Percentiles rank a stretch among this genome's conserved stretches.
Evolutionary conservation across 176 grass and related monocot species (phyloP).

Genomic region (Stipa capillata): DNA sequence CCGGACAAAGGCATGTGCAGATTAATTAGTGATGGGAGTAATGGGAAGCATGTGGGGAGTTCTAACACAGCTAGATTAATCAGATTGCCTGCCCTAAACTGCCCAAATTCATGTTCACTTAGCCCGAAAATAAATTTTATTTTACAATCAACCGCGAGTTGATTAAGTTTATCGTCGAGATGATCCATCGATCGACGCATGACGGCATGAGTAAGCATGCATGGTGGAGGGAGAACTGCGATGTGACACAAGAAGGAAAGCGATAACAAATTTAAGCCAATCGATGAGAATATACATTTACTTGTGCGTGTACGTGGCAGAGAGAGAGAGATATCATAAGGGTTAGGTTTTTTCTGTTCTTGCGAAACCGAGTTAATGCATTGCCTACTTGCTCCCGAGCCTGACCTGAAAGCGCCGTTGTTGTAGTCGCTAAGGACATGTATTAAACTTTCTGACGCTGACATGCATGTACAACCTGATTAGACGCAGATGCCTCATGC

Average conservation of each 20-base stretch:
- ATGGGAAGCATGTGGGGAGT: conserved; percentile 15
- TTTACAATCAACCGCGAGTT: not conserved
- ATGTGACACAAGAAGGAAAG: too few relatives aligned
- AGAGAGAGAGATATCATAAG: not conserved
- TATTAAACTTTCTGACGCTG: too few relatives aligned
- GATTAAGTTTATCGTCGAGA: not conserved
- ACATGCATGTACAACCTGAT: too few relatives aligned
- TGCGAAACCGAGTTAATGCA: not conserved
- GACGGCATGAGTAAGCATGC: too few relatives aligned
- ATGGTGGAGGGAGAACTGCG: too few relatives aligned
- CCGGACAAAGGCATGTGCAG: conserved; percentile 31
- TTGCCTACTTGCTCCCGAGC: not conserved
- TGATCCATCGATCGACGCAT: not conserved
- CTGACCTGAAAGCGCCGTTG: not conserved
- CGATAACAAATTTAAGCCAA: too few relatives aligned
- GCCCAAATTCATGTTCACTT: not conserved
- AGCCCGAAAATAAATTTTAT: too few relatives aligned
- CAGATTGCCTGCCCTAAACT: not conserved
- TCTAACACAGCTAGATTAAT: not conserved
- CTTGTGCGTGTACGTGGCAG: not conserved
- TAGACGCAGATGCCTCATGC: not conserved
- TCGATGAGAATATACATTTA: not conserved
- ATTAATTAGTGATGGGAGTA: conserved; percentile 16
- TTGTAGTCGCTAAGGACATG: not conserved
- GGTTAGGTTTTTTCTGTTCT: not conserved